phyloP scores from a whole-genome alignment of 2,329 filamentous ascomycete species.

The Colletotrichum tanaceti region DNA sequence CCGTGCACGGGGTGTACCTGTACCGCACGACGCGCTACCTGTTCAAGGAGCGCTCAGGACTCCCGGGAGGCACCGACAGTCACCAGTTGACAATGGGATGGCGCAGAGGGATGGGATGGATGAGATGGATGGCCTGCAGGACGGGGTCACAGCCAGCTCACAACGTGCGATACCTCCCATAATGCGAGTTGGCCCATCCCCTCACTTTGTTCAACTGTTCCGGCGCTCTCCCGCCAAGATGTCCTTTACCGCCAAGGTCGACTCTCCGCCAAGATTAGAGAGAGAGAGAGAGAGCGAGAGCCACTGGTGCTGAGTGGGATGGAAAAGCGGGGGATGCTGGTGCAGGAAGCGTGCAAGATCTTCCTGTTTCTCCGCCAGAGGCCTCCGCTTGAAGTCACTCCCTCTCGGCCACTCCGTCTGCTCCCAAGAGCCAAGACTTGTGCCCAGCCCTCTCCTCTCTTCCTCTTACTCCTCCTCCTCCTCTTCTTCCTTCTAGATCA shows the following conservation, averaged over 20 bases:
- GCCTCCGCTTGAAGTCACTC: slow-evolving; percentile 37
- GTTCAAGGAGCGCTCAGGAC: no score
- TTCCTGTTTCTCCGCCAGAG: slow-evolving; percentile 39
- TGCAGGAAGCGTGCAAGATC: slow-evolving; percentile 31
- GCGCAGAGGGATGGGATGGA: no score
- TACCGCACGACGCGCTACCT: no score
- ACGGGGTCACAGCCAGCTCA: not conserved
- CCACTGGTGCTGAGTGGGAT: slow-evolving; percentile 18
- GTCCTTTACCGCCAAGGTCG: slow-evolving; percentile 31
- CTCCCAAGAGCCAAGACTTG: slow-evolving; percentile 12
- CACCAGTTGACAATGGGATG: not conserved
- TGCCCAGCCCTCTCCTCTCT: slow-evolving; percentile 7
- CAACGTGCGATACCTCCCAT: slow-evolving; percentile 18
- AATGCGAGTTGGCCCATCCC: no score
- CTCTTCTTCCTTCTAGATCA: not conserved
- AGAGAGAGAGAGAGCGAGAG: slow-evolving; percentile 2
- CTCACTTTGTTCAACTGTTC: not conserved
- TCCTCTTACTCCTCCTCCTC: slow-evolving; percentile 12
- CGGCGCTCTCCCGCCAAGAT: slow-evolving; percentile 9
- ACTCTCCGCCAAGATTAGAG: slow-evolving; percentile 30
- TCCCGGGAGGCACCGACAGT: not conserved
- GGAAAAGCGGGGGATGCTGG: slow-evolving; percentile 24
- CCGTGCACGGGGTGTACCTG: no score
- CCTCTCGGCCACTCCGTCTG: slow-evolving; percentile 31
- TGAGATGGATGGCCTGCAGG: slow-evolving; percentile 17